Base-by-base conservation (phyloP, 2,329 filamentous ascomycete genomes). In the Sporothrix humicola region DNA sequence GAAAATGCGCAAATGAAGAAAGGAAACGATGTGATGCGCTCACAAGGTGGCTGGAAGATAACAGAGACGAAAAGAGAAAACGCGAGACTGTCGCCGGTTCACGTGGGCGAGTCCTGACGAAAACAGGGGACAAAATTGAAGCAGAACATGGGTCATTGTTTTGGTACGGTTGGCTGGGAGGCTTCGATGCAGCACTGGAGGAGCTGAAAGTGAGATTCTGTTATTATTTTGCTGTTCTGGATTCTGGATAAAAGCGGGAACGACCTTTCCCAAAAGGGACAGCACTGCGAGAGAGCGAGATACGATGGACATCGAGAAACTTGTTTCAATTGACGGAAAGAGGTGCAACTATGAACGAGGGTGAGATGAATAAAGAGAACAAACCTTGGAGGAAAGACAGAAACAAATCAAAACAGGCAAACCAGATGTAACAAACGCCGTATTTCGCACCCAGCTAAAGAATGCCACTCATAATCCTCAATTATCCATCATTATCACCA, bases 61-160 rank as follows among this genome's bases (percentile, higher is more conserved):
- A 65, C 37, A 31, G 15, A 23, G 10, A 58, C 42, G n/a, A 37
- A 61, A 13, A 61, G 26, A 52, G 13, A 20, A 8, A n/a, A 58
- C 71, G 52, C 61, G 61, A 72, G 50, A 68, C 50, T 26, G 50
- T 50, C 61, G 61, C 71, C 52, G 20, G 20, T 68, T 58, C 71
- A 72, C 61, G 71, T 72, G 71, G 63, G 44, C 63, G 4, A 15
- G 17, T 20, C 17, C 17, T 37, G 37, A 12, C 48, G 15, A 52
- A 2, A 17, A 15, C 58, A 61, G 58, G 59, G 58, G 58, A 8
- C 59, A 20, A n/a, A 37, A 17, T 26, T 52, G 44, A 31, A 50
- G 63, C 42, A 23, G 44, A 37, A 68, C 65, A 52, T 46, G 46
- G 42, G 13, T 9, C 8, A 4, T 10, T 9, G 48, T 44, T 20